Conservation (phyloP, 1,284 basidiomycete species). For the Sanghuangporus weigelae region DNA sequence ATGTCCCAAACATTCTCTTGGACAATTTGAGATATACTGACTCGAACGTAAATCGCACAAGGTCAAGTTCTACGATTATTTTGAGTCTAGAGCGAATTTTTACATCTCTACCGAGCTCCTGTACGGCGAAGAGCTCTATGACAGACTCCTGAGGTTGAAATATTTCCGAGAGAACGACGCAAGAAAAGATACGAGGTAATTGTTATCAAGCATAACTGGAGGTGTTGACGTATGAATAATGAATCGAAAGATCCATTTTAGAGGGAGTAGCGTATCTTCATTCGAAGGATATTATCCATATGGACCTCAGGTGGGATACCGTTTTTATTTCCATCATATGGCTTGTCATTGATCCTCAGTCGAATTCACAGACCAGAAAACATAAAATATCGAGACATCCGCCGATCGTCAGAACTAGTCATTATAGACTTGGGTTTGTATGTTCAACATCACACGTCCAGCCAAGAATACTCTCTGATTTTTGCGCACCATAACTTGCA, state of each 20-base stretch:
- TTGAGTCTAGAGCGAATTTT: neutral
- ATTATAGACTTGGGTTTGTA: constrained; percentile 1
- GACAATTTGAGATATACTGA: neutral
- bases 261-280: neutral
- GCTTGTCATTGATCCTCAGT: neutral
- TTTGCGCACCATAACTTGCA: neutral
- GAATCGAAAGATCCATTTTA: neutral
- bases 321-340: neutral
- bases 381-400: neutral
- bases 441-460: neutral
- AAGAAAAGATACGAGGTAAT: neutral
- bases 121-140: neutral
- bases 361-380: neutral
- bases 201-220: neutral
- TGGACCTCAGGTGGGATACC: neutral
- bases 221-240: neutral
- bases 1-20: neutral
- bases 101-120: neutral
- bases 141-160: neutral
- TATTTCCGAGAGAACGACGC: neutral
- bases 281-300: neutral
- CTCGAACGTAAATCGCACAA: neutral
- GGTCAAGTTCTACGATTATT: constrained; percentile 1
- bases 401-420: neutral
- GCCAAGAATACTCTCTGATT: neutral